Conservation (phyloP, 345 rosid species). For the Toxicodendron radicans region DNA sequence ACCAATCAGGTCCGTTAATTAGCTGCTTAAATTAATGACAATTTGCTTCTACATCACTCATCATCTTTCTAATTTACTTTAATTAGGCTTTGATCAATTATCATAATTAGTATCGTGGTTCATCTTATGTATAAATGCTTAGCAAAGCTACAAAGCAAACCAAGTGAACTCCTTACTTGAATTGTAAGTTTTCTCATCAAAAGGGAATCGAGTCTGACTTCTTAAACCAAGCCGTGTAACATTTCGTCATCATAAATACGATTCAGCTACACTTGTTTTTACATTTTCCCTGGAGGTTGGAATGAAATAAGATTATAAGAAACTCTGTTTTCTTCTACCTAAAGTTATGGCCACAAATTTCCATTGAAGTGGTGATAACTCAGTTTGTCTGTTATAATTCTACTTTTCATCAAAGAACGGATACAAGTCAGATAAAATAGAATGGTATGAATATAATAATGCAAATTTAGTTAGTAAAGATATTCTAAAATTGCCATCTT, state of each 20-base stretch:
- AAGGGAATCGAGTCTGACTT: too few species aligned
- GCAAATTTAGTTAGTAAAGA: neutral
- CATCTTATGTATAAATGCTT: too few species aligned
- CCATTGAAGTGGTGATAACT: neutral
- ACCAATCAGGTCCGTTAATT: constrained; percentile 58
- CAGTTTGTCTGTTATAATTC: neutral
- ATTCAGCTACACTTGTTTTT: neutral
- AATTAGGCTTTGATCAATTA: too few species aligned
- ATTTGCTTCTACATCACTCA: neutral
- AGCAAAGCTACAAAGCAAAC: too few species aligned
- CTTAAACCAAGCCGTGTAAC: too few species aligned
- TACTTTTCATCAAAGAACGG: neutral
- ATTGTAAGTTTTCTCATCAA: too few species aligned
- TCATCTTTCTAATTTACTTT: neutral
- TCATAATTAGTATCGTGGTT: too few species aligned
- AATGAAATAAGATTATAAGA: neutral
- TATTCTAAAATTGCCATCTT: neutral
- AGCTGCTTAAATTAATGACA: neutral
- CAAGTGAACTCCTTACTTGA: too few species aligned
- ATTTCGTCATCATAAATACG: neutral
- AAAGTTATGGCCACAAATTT: neutral
- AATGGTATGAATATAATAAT: neutral
- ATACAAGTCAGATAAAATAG: too few species aligned
- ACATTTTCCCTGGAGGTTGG: neutral
- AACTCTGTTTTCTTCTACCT: neutral